Conservation (phyloP, 345 rosid species). For the Adansonia digitata region DNA sequence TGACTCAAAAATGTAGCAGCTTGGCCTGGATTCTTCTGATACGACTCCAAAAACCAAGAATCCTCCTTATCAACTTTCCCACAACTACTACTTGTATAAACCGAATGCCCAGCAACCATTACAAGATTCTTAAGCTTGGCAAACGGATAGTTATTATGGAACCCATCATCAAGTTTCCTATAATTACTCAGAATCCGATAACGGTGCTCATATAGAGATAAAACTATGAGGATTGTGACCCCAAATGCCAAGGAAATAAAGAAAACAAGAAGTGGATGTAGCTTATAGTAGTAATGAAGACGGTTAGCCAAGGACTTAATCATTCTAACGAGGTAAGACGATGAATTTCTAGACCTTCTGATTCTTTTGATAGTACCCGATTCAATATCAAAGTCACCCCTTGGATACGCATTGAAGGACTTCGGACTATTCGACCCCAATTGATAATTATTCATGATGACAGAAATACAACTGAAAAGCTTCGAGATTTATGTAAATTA, state of each 20-base stretch:
- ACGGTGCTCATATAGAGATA: conserved; percentile 47
- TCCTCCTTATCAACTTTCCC: conserved; percentile 77
- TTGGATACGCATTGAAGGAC: conserved; percentile 69
- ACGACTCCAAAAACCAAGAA: conserved; percentile 92
- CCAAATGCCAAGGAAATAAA: conserved; percentile 55
- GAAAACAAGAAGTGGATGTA: conserved; percentile 55
- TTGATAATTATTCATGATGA: conserved; percentile 60
- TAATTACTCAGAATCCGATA: conserved; percentile 29
- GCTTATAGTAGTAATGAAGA: conserved; percentile 49
- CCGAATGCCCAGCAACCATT: conserved; percentile 96
- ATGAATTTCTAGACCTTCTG: conserved; percentile 50
- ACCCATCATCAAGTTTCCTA: conserved; percentile 28
- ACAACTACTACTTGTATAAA: conserved; percentile 73
- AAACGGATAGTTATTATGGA: conserved; percentile 45
- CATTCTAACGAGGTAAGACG: conserved; percentile 45
- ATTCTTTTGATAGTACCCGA: conserved; percentile 57
- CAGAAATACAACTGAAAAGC: conserved; percentile 21
- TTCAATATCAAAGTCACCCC: conserved; percentile 77
- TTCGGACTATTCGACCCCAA: conserved; percentile 55
- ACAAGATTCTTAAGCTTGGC: conserved; percentile 67
- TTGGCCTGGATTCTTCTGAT: conserved; percentile 91
- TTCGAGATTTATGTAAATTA: conserved; percentile 22
- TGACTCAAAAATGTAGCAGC: conserved; percentile 82
- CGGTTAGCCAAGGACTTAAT: conserved; percentile 50
- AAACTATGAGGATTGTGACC: conserved; percentile 44